These are phyloP conservation scores for Tilletia indica DNA, from an alignment of 1,284 basidiomycete species.

Conservation along the genomic window DNA sequence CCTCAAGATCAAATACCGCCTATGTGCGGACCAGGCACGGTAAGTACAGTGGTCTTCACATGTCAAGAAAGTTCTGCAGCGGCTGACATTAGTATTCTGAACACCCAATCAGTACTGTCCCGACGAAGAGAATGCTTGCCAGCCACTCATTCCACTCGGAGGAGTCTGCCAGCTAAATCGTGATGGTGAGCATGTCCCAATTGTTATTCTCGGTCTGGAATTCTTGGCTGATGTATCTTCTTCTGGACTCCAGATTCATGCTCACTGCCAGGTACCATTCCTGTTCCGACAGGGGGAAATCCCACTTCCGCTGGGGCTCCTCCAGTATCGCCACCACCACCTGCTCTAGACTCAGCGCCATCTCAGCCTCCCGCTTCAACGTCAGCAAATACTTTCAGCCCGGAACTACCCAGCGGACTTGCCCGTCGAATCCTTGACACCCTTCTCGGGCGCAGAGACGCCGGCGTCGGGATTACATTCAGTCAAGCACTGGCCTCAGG, in stretches of 20 bases:
- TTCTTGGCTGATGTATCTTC: neutral
- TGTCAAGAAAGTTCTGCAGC: neutral
- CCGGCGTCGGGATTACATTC: neutral
- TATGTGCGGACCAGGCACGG: conserved; percentile 63
- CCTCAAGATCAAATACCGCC: conserved; percentile 60
- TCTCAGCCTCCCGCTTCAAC: neutral
- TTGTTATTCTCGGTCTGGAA: neutral
- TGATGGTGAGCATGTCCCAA: conserved; percentile 65
- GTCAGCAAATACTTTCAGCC: neutral
- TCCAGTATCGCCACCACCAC: neutral
- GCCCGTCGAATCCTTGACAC: neutral
- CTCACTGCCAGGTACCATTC: neutral
- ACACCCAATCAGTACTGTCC: conserved; percentile 66
- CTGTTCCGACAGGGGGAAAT: neutral
- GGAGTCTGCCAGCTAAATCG: conserved; percentile 79
- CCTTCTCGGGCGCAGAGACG: neutral
- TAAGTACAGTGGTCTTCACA: neutral
- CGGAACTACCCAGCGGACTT: neutral
- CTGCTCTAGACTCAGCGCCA: neutral
- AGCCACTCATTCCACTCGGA: conserved; percentile 65
- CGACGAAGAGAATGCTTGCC: conserved; percentile 75
- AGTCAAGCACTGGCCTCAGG: neutral
- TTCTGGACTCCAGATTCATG: conserved; percentile 20
- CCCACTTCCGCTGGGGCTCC: neutral
- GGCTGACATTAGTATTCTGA: neutral